Percentiles rank a stretch among this genome's conserved stretches.
Evolutionary conservation across 2,329 filamentous ascomycete species (phyloP).

Genomic region (Leptographium procerum): DNA sequence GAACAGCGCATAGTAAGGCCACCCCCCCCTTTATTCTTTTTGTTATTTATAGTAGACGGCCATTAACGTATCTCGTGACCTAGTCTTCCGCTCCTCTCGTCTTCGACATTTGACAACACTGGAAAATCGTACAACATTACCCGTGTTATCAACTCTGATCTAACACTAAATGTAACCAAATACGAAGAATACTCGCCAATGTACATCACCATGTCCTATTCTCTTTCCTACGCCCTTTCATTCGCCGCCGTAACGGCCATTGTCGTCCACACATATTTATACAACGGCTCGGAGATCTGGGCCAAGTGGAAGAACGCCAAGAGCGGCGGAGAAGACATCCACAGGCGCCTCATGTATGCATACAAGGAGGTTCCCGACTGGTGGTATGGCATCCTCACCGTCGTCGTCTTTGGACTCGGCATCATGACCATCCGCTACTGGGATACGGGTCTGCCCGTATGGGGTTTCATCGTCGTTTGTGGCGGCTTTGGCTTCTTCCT

Average conservation of each 20-base stretch:
- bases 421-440: conserved; percentile 20
- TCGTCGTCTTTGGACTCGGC: conserved; percentile 17
- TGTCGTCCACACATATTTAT: conserved; percentile 38
- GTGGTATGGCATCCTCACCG: conserved; percentile 20
- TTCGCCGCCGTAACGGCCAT: conserved; percentile 43
- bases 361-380: conserved; percentile 35
- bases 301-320: conserved; percentile 27
- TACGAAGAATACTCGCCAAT: conserved; percentile 41
- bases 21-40: neutral
- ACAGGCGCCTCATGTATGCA: conserved; percentile 32
- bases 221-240: conserved; percentile 42
- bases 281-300: conserved; percentile 41
- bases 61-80: neutral
- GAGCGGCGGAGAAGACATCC: conserved; percentile 23
- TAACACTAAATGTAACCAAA: conserved; percentile 32
- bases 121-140: conserved; percentile 36
- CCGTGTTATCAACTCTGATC: conserved; percentile 28
- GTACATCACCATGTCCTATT: conserved; percentile 37
- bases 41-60: neutral
- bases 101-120: conserved; percentile 38
- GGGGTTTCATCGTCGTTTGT: conserved; percentile 25
- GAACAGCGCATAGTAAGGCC: conserved; percentile 35
- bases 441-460: conserved; percentile 18
- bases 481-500: conserved; percentile 31
- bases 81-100: conserved; percentile 38